phyloP scores from a whole-genome alignment of 371 early-diverging fungal species.

The Actinomortierella wolfii region DNA sequence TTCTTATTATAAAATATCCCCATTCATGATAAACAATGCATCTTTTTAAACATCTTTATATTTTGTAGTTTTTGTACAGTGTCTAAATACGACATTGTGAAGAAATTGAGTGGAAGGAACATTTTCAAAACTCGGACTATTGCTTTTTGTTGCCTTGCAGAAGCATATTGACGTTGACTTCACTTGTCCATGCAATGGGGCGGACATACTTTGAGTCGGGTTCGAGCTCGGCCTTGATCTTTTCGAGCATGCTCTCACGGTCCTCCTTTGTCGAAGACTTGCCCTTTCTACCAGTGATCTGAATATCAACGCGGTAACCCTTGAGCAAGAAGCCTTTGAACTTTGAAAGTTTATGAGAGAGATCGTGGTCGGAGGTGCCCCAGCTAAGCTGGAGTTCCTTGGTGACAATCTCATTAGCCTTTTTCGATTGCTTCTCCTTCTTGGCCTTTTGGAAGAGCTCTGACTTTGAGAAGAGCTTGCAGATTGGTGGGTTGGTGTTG shows the following conservation, averaged over 20 bases:
- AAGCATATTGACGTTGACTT: constrained; percentile 34
- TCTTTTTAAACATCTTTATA: too few relatives aligned
- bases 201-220: constrained; percentile 40
- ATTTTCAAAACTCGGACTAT: too few relatives aligned
- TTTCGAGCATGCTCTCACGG: constrained; percentile 23
- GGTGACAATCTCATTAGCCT: constrained; percentile 46
- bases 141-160: constrained; percentile 22
- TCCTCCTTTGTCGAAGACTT: constrained; percentile 23
- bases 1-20: too few relatives aligned
- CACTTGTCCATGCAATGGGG: constrained; percentile 30
- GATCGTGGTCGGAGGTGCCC: constrained; percentile 61
- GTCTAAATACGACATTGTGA: too few relatives aligned
- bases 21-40: too few relatives aligned
- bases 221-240: constrained; percentile 36
- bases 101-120: too few relatives aligned
- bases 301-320: constrained; percentile 61
- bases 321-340: constrained; percentile 60
- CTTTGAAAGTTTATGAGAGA: constrained; percentile 59
- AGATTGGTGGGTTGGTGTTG: constrained; percentile 53
- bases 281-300: constrained; percentile 59
- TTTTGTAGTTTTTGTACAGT: too few relatives aligned
- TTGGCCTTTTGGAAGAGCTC: constrained; percentile 55
- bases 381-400: constrained; percentile 65
- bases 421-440: constrained; percentile 52
- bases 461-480: constrained; percentile 61